Base-by-base conservation (phyloP, 805 yeast genomes). In the Ogataea wickerhamii region DNA sequence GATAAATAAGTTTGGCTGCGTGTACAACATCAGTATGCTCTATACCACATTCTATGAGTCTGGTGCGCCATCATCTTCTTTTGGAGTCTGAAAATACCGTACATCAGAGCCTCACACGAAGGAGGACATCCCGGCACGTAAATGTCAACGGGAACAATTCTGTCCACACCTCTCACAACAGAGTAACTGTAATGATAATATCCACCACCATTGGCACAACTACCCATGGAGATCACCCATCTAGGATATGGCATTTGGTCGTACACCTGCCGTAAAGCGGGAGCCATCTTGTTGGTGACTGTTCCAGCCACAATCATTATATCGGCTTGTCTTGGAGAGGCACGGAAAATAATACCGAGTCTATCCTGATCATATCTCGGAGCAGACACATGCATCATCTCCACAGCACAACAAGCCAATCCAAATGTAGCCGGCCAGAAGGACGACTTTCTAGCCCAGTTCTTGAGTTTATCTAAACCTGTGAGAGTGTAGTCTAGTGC, bases 121-220 rank as follows among this genome's bases (percentile, higher is more conserved):
- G 95, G 95, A 19, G 95, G 95, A 66, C 95, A 86, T 7, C 95
- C 95, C 14, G 95, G 95, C 37, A 86, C 95, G 57, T 87, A 86
- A 28, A 86, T 82, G 61, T 86, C 95, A 18, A 86, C 95, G 12
- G 95, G 95, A 30, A 87, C 81, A 40, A 86, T 72, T 58, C 95
- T 70, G 69, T 86, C 95, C 56, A 93, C 87, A 34, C 95, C 95
- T 59, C 95, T 74, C 17, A 87, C 94, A 18, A 87, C 95, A 28
- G 88, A 76, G 67, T 86, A 86, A 8, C 93, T 82, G 66, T 86
- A 86, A 64, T 86, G 95, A 68, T 86, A 86, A 67, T 86, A 86
- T 23, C 95, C 95, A 44, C 95, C 95, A 46, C 95, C 95, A 60
- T 86, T 86, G 47, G 95, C 95, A 68, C 95, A 86, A 6, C 91